Base-by-base conservation (phyloP, 768 basidiomycete species). In the Ephemerocybe angulata region DNA sequence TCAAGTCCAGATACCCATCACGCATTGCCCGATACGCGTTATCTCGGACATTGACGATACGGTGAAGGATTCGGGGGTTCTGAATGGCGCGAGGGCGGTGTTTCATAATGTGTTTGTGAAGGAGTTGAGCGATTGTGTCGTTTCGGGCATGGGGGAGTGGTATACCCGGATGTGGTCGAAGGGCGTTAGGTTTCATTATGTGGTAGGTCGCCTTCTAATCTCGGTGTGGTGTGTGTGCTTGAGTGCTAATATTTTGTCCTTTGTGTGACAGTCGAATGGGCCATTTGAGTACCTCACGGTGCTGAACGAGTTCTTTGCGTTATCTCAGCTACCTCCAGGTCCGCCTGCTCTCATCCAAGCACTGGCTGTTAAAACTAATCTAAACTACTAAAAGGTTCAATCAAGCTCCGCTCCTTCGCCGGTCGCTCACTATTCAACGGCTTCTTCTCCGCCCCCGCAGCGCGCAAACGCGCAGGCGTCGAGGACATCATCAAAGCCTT, bases 21-120 rank as follows among this genome's bases (percentile, higher is more conserved):
- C 86, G 0, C 72, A 84, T 61, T 79, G 81, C 2, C 79, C 80
- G 1, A 69, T 95, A 13, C 85, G 91, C 17, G 81, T 96, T 52
- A 87, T 98, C 13, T 95, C 93, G 7, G 95, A 98, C 62, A 88
- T 98, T 40, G 95, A 98, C 64, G 95, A 98, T 69, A 98, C 95
- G 0, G 78, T 97, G 54, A 95, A 95, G 64, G 65, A 78, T 24
- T 87, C 93, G 0, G 85, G 87, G 43, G 78, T 99, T n/a, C 63
- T 87, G 4, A 75, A 77, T 2, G 96, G 96, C 0, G 86, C 92
- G 1, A 79, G 93, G 38, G 76, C 85, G 1, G 86, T 91, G 3
- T 97, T 98, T 68, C 79, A 86, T 53, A 96, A 94, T 64, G 93
- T 96, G 0, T 98, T 99, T 58, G 93, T 93, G 15, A 87, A 87